phyloP scores from a whole-genome alignment of 208 protist genomes.

The Trypanosoma boissoni region DNA sequence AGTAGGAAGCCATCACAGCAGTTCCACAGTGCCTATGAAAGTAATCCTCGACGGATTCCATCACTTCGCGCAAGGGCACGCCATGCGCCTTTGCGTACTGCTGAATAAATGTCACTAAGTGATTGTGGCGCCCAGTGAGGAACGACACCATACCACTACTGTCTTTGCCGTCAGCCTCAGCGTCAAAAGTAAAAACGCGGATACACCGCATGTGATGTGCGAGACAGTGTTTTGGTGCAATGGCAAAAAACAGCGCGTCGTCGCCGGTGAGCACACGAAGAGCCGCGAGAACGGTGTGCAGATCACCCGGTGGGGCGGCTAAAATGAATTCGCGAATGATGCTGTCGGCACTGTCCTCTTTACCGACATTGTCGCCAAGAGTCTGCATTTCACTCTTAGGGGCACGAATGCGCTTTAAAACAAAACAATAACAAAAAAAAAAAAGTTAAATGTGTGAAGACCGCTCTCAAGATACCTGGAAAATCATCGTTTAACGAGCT shows the following conservation, averaged over 20 bases:
- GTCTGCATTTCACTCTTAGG: not conserved
- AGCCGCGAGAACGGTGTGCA: conserved; percentile 8
- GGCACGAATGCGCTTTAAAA: not conserved
- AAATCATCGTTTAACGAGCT: too few species aligned
- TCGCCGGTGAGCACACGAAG: conserved; percentile 21
- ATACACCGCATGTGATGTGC: conserved; percentile 20
- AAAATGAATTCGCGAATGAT: conserved; percentile 24
- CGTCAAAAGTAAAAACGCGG: conserved; percentile 5
- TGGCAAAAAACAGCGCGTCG: conserved; percentile 21
- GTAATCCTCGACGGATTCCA: conserved; percentile 6
- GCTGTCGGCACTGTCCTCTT: not conserved
- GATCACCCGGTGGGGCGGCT: conserved; percentile 24
- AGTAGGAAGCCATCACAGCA: not conserved
- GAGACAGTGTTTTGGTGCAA: conserved; percentile 16
- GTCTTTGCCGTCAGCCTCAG: not conserved
- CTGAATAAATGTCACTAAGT: conserved; percentile 3
- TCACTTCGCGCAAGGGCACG: not conserved
- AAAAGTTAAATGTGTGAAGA: too few species aligned
- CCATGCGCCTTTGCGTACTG: conserved; percentile 7
- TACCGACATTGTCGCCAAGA: not conserved
- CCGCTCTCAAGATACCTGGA: too few species aligned
- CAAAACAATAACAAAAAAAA: too few species aligned
- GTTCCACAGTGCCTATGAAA: conserved; percentile 9
- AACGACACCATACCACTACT: not conserved
- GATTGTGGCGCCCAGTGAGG: conserved; percentile 4